phyloP scores from a whole-genome alignment of 148 eudicot species.

The Talinum fruticosum region DNA sequence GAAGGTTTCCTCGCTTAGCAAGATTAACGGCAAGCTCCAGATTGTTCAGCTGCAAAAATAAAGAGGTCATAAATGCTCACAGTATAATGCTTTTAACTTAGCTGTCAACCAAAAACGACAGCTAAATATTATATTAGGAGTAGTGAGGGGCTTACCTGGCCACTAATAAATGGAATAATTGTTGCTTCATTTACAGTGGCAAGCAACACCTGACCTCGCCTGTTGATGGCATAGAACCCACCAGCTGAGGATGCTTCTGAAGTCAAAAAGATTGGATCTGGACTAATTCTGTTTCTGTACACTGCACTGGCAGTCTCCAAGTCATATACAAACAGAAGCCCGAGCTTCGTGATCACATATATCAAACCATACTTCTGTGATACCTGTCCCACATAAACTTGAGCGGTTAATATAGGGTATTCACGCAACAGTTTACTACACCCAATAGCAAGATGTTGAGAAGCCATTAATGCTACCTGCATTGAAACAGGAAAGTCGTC shows the following conservation, averaged over 20 bases:
- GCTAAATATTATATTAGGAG: not conserved
- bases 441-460: not conserved
- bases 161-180: slow-evolving; percentile 90
- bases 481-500: slow-evolving; percentile 97
- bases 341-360: slow-evolving; percentile 94
- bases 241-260: slow-evolving; percentile 94
- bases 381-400: slow-evolving; percentile 41
- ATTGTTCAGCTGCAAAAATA: slow-evolving; percentile 74
- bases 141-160: slow-evolving; percentile 51
- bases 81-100: not conserved
- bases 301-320: slow-evolving; percentile 97
- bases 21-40: slow-evolving; percentile 98
- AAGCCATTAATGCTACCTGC: slow-evolving; percentile 56
- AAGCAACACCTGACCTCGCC: slow-evolving; percentile 91
- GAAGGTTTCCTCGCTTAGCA: slow-evolving; percentile 97
- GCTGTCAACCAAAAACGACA: not conserved
- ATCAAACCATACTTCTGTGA: slow-evolving; percentile 86
- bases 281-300: slow-evolving; percentile 93
- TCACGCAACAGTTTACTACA: not conserved
- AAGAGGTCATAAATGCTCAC: not conserved
- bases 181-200: slow-evolving; percentile 95
- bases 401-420: not conserved
- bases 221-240: slow-evolving; percentile 94
- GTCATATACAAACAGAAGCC: slow-evolving; percentile 94
- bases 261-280: slow-evolving; percentile 94